Evolutionary conservation across 495 filamentous ascomycete species (phyloP).

Genomic region (Paragyromitra xinjiangensis): DNA sequence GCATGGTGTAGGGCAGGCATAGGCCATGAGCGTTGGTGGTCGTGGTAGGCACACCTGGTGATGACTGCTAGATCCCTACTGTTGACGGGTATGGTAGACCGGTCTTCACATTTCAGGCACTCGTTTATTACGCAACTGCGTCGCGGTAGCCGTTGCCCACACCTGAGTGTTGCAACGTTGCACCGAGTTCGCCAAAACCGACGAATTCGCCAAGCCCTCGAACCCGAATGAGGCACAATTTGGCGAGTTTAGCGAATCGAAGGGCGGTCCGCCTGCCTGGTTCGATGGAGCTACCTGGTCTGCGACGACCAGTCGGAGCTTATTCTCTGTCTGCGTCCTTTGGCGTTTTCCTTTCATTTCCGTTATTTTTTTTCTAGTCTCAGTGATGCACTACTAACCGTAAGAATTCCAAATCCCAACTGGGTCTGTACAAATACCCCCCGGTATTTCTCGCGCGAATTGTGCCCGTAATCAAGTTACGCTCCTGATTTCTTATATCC

Average conservation of each 20-base stretch:
- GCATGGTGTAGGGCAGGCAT: conserved; percentile 15
- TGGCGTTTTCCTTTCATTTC: conserved; percentile 47
- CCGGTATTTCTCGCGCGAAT: conserved; percentile 26
- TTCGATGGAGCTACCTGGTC: conserved; percentile 30
- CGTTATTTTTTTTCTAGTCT: conserved; percentile 18
- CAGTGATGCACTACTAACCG: not conserved
- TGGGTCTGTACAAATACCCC: conserved; percentile 41
- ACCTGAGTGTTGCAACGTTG: conserved; percentile 47
- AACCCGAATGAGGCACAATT: conserved; percentile 45
- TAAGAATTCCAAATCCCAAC: not conserved
- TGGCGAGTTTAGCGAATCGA: conserved; percentile 44
- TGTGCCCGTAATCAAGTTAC: conserved; percentile 6
- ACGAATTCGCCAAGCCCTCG: conserved; percentile 23
- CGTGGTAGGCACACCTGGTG: conserved; percentile 2
- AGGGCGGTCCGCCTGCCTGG: conserved; percentile 35
- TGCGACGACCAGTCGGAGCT: conserved; percentile 37
- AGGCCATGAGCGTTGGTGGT: conserved; percentile 3
- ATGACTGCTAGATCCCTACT: not conserved
- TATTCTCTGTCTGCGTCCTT: conserved; percentile 35
- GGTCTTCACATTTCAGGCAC: conserved; percentile 13
- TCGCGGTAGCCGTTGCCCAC: conserved; percentile 19
- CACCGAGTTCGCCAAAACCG: conserved; percentile 48
- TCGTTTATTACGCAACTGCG: conserved; percentile 36
- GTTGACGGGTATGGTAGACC: not conserved
- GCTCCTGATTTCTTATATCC: conserved; percentile 24